These are phyloP conservation scores for Teunomyces tritomae DNA, from an alignment of 805 yeast genomes.

Conservation along the genomic window DNA sequence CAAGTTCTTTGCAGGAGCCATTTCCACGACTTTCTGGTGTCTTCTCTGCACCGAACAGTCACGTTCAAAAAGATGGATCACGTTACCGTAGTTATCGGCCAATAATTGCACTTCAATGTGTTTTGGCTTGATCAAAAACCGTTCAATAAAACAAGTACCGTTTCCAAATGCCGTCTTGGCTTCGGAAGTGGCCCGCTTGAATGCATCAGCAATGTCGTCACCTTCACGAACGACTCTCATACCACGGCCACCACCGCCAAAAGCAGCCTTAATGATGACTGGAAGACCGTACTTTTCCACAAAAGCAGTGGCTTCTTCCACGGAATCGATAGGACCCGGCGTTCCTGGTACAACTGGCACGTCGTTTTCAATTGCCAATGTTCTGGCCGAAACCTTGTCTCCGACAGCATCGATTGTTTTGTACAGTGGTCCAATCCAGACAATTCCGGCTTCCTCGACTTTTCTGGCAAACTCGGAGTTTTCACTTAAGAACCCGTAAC, in stretches of 20 bases:
- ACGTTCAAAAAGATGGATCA: constrained; percentile 92
- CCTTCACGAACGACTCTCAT: constrained; percentile 99
- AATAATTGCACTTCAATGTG: constrained; percentile 96
- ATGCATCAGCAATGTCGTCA: constrained; percentile 88
- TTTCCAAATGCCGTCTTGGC: constrained; percentile 96
- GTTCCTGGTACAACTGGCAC: constrained; percentile 98
- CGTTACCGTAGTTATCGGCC: constrained; percentile 93
- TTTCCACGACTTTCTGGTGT: constrained; percentile 97
- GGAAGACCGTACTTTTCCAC: constrained; percentile 88
- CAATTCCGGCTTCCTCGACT: constrained; percentile 86
- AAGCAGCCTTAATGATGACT: constrained; percentile 97
- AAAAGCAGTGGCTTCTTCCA: constrained; percentile 74
- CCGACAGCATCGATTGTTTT: constrained; percentile 91
- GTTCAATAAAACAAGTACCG: constrained; percentile 96
- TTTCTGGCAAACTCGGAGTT: constrained; percentile 91
- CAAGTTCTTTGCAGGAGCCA: constrained; percentile 93
- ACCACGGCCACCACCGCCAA: constrained; percentile 99
- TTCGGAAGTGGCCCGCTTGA: constrained; percentile 89
- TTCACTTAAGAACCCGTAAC: constrained; percentile 72
- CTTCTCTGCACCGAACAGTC: constrained; percentile 99
- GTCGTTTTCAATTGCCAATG: constrained; percentile 70
- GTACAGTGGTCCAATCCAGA: constrained; percentile 94
- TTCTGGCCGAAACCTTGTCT: constrained; percentile 94
- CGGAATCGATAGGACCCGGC: constrained; percentile 87
- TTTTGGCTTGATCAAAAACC: constrained; percentile 92